Evolutionary conservation across 2,329 filamentous ascomycete genomes (phyloP).

Genomic region (Didymosphaeria variabile): DNA sequence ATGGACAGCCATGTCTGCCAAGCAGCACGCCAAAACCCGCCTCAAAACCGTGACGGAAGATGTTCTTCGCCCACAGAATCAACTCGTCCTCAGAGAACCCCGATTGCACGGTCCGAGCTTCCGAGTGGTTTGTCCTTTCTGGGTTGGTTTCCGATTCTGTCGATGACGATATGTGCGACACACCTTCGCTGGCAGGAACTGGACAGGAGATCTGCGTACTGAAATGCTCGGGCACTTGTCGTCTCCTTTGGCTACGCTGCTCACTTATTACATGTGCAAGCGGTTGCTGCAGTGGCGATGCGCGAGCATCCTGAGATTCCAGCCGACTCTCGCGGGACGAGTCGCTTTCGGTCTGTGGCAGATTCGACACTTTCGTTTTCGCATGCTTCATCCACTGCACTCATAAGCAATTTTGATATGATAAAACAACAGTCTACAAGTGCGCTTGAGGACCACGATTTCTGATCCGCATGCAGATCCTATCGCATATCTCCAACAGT

Average conservation of each 20-base stretch:
- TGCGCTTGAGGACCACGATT: no score
- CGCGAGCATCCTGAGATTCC: neutral
- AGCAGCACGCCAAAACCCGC: constrained; percentile 17
- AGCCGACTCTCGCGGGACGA: neutral
- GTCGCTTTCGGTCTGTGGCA: neutral
- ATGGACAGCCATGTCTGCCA: constrained; percentile 22
- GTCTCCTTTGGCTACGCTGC: neutral
- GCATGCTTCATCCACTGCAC: constrained; percentile 7
- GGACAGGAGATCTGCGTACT: neutral
- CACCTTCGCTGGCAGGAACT: neutral
- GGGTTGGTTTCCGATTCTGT: neutral
- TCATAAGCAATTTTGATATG: neutral
- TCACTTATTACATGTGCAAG: neutral
- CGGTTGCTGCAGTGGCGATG: neutral
- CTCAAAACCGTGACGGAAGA: constrained; percentile 20
- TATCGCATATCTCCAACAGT: neutral
- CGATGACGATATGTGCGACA: neutral
- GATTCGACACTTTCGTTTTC: neutral
- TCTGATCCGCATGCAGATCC: neutral
- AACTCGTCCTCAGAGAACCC: neutral
- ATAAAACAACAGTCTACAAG: neutral
- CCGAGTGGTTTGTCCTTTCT: neutral
- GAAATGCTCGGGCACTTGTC: neutral
- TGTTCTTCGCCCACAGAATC: neutral
- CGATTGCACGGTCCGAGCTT: no score